A percentile compares a stretch with the other conserved stretches of the same genome.
These are phyloP conservation scores for Ramalina intermedia DNA, from an alignment of 495 filamentous ascomycete species.

Conservation along the genomic window DNA sequence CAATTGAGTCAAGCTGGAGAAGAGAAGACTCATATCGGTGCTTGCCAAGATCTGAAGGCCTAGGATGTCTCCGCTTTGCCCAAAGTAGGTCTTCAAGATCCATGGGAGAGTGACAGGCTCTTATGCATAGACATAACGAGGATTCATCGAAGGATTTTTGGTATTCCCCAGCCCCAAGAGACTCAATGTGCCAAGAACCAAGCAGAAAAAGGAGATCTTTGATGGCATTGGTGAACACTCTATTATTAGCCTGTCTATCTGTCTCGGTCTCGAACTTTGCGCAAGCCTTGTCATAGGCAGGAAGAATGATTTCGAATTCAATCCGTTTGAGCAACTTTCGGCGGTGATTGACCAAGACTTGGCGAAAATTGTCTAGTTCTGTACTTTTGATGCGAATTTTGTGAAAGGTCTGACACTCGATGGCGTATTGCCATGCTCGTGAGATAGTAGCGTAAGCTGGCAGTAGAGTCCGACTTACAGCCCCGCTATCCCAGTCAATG, in stretches of 20 bases:
- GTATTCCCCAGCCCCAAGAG: too few relatives aligned
- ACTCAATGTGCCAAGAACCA: background rate
- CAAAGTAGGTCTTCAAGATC: background rate
- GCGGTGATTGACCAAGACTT: background rate
- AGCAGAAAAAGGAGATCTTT: background rate
- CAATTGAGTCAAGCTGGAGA: background rate
- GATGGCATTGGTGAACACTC: conserved; percentile 3
- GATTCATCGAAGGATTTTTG: background rate
- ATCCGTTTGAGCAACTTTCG: background rate
- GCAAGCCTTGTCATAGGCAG: background rate
- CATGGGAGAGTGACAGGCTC: background rate
- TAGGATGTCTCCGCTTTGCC: background rate
- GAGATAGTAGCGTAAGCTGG: conserved; percentile 7
- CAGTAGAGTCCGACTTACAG: background rate
- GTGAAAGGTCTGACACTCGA: background rate
- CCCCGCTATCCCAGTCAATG: background rate
- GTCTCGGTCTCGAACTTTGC: conserved; percentile 2
- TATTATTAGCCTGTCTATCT: background rate
- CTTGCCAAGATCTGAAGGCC: background rate
- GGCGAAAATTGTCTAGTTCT: background rate
- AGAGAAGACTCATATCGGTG: conserved; percentile 3
- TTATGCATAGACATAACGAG: background rate
- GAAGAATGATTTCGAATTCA: conserved; percentile 1
- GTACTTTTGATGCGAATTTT: background rate
- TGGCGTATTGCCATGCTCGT: conserved; percentile 4